Evolutionary conservation across 2,329 filamentous ascomycete genomes (phyloP), one percentile per base, ranked within the genome.

Genomic region (Endothia cerciana): DNA sequence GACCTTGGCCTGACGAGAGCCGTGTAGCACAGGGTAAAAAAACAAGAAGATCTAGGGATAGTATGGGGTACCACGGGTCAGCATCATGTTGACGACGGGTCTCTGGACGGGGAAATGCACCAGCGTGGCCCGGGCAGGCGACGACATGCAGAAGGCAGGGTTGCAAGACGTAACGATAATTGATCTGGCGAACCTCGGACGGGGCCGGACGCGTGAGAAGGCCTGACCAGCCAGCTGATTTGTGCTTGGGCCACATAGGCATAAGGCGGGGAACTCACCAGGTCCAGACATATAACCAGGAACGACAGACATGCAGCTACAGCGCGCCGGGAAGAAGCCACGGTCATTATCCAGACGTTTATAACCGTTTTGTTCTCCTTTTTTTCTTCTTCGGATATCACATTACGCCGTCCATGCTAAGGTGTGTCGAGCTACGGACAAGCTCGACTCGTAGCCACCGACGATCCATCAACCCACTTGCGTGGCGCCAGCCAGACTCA

Each of bases 331-430:
- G 41, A 45, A 28, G 4, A n/a, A 25, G 10, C 22, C 25, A 36
- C 30, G n/a, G 30, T 22, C 5, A 56, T 4, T 56, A 10, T 56
- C 30, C 33, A 10, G 11, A 38, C 36, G 8, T 3, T 56, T 8
- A 15, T 4, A 17, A 30, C 30, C 2, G 8, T 30, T 51, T 51
- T 51, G 7, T 4, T n/a, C 28, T 55, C 30, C 7, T 55, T 33
- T 4, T 8, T 55, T 55, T n/a, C 8, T 56, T 25, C n/a, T 17
- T 28, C 17, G 25, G 40, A 43, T 59, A 43, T 59, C 56, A 59
- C 19, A 45, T 30, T 41, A 45, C 56, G 56, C 56, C 56, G 22
- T 59, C 58, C 30, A 60, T 60, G 43, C 58, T 43, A 51, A 36
- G 38, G 28, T 49, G 58, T 47, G 41, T 49, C 30, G 41, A 33